Evolutionary conservation across 1,284 basidiomycete genomes (phyloP), one percentile per base, ranked within the genome.

Genomic region (Xerocomus minutiporus): DNA sequence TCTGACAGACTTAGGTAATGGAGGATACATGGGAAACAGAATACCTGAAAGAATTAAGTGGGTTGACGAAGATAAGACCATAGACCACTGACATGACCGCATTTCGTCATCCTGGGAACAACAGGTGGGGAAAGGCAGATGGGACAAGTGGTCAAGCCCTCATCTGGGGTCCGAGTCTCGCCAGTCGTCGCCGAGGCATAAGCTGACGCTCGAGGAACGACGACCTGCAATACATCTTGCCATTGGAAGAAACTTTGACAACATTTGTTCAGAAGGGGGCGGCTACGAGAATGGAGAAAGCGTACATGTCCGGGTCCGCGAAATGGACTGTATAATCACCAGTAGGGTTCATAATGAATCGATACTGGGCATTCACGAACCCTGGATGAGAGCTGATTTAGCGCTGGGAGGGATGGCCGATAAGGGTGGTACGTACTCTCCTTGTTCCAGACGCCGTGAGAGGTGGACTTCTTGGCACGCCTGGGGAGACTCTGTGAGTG

Each of bases 71-170:
- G 56, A 58, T 15, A 60, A 38, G 48, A 51, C 29, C 49, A 49
- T 48, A 29, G 56, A 50, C 23, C 3, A 84, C 91, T 72, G 64
- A 96, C 93, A 80, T 97, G 95, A 54, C 94, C 95, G 62, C 94
- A 97, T 75, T 92, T 93, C 45, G 94, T 97, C 91, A 98, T 98
- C 45, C 97, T 80, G 15, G 96, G 92, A 17, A 93, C 93, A 40
- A 86, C 85, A 5, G 95, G 96, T 47, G 91, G 80, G 42, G 89
- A 89, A 42, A 99, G 79, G 73, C 96, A 99, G 59, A 99, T 98
- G 3, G 96, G 97, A 70, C 96, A 99, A 12, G 83, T 86, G 13
- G 83, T 86, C 44, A 81, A 75, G 39, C 84, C 84, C 60, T 88
- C 86, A 13, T 75, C 75, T 55, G 72, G 69, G 9, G 63, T 61